Conservation (phyloP, 163 green algal genomes). For the Volvox carteri region DNA sequence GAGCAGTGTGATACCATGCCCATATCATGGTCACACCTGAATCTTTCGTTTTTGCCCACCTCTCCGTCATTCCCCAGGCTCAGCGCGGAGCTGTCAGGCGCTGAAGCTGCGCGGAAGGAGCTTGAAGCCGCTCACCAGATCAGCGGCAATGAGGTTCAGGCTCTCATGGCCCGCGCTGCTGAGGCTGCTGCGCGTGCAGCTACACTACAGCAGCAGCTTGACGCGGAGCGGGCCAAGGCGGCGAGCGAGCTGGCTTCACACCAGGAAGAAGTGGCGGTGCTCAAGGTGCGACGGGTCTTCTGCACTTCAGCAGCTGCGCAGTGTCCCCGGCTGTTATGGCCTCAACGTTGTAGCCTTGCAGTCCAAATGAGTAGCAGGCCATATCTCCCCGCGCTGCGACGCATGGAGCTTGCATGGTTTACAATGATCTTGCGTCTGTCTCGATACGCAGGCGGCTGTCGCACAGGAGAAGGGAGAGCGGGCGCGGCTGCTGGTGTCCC, state of each 20-base stretch:
- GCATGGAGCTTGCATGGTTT: no score
- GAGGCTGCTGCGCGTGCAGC: slow-evolving; percentile 44
- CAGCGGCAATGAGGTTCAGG: slow-evolving; percentile 18
- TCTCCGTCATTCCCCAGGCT: no score
- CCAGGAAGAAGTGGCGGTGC: slow-evolving; percentile 55
- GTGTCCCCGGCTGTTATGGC: not conserved
- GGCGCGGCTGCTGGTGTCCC: slow-evolving; percentile 46
- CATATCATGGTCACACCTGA: no score
- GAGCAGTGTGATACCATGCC: no score
- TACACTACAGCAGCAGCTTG: slow-evolving; percentile 59
- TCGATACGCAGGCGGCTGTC: slow-evolving; percentile 28
- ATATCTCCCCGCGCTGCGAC: no score
- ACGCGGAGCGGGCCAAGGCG: slow-evolving; percentile 58
- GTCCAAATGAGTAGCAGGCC: no score
- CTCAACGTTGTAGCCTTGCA: no score
- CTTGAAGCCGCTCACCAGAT: slow-evolving; percentile 37
- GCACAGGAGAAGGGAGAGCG: slow-evolving; percentile 64
- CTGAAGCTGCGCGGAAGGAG: slow-evolving; percentile 50
- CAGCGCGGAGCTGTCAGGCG: slow-evolving; percentile 54
- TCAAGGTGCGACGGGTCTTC: slow-evolving; percentile 47
- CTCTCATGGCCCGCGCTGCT: slow-evolving; percentile 3
- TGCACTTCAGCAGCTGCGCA: no score
- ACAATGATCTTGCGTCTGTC: no score
- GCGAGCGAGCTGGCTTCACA: slow-evolving; percentile 16
- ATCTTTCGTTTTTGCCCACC: no score